phyloP scores from a whole-genome alignment of 805 yeast genomes.

The Clavispora vitiphila region DNA sequence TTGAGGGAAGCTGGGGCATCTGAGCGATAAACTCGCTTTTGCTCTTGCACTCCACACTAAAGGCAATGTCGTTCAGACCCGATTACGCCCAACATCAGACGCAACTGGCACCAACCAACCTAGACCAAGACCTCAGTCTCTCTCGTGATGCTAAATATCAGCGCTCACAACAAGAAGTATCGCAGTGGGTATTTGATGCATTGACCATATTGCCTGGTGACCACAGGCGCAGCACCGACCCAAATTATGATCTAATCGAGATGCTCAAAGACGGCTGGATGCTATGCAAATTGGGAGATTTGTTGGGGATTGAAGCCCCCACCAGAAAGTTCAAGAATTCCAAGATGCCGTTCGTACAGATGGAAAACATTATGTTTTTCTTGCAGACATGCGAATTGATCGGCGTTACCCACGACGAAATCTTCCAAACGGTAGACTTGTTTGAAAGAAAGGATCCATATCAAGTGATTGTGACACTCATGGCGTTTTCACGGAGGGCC shows the following conservation, averaged over 20 bases:
- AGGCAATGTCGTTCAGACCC: not conserved
- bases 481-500: constrained; percentile 68
- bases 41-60: no score
- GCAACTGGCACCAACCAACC: constrained; percentile 37
- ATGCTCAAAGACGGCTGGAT: constrained; percentile 55
- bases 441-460: constrained; percentile 73
- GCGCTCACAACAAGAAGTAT: constrained; percentile 36
- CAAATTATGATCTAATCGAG: constrained; percentile 43
- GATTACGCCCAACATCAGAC: not conserved
- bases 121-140: constrained; percentile 56
- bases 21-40: not conserved
- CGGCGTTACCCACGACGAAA: constrained; percentile 77
- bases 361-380: constrained; percentile 81
- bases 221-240: not conserved
- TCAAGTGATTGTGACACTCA: constrained; percentile 68
- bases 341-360: constrained; percentile 67
- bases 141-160: constrained; percentile 51
- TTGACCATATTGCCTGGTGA: constrained; percentile 12
- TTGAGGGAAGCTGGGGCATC: not conserved
- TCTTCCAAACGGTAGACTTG: constrained; percentile 73
- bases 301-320: constrained; percentile 22
- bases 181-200: constrained; percentile 49
- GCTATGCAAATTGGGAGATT: constrained; percentile 31
- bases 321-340: constrained; percentile 51
- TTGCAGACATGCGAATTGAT: constrained; percentile 53